phyloP scores from a whole-genome alignment of 306 rosid species.

The Quercus robur region DNA sequence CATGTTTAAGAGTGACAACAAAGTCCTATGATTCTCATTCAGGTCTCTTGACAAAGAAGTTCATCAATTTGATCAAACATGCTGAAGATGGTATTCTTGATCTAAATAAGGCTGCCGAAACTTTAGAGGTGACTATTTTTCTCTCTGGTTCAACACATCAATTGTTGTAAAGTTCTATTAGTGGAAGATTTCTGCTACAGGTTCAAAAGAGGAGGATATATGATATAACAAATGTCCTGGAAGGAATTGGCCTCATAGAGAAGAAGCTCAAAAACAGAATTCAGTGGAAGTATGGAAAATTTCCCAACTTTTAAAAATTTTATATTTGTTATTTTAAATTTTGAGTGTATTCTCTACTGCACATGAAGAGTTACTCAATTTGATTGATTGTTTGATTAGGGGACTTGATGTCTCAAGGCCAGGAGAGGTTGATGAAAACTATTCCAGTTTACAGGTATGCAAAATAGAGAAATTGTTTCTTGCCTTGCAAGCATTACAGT shows the following conservation, averaged over 20 bases:
- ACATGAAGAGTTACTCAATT: conserved; percentile 20
- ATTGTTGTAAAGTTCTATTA: conserved; percentile 21
- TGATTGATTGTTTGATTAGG: conserved; percentile 48
- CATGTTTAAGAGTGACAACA: conserved; percentile 13
- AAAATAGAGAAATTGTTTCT: conserved; percentile 17
- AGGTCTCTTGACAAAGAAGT: conserved; percentile 95
- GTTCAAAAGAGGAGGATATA: conserved; percentile 98
- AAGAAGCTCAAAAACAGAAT: conserved; percentile 96
- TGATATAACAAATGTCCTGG: conserved; percentile 97
- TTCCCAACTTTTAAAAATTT: not conserved
- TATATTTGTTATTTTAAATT: conserved; percentile 12
- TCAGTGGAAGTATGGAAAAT: conserved; percentile 86
- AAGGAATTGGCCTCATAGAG: conserved; percentile 98
- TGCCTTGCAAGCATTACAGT: conserved; percentile 10
- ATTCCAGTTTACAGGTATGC: conserved; percentile 76
- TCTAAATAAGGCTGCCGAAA: conserved; percentile 93
- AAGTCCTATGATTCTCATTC: conserved; percentile 14
- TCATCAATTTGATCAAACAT: conserved; percentile 86
- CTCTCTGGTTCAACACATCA: conserved; percentile 18
- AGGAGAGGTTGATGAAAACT: conserved; percentile 75
- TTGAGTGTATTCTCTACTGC: conserved; percentile 16
- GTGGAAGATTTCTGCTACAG: conserved; percentile 42
- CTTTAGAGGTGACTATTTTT: conserved; percentile 67
- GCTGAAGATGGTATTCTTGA: conserved; percentile 78
- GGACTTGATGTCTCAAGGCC: conserved; percentile 83